Evolutionary conservation across 2,329 filamentous ascomycete species (phyloP).

Genomic region (Pestalotiopsis sp.): DNA sequence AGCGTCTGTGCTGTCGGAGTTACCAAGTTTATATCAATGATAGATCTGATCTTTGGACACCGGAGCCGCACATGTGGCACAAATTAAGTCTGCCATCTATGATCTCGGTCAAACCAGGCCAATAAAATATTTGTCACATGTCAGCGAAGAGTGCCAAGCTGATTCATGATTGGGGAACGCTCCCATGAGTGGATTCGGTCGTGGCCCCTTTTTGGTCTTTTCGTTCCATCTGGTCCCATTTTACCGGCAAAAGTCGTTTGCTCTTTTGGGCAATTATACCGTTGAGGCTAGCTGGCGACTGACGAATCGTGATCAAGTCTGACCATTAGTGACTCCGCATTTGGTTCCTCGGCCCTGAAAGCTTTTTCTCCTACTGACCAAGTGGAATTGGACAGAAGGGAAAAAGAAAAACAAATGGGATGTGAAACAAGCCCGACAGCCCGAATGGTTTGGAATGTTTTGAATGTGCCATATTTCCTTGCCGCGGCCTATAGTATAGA

Average conservation of each 20-base stretch:
- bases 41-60: too few relatives aligned
- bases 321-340: neutral
- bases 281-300: neutral
- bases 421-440: neutral
- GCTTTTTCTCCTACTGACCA: neutral
- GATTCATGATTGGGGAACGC: neutral
- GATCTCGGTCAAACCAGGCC: neutral
- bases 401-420: neutral
- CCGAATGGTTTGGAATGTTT: neutral
- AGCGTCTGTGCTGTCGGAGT: neutral
- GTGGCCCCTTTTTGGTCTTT: neutral
- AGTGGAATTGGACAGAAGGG: neutral
- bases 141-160: neutral
- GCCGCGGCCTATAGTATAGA: neutral
- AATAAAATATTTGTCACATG: neutral
- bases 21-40: too few relatives aligned
- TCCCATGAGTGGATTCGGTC: neutral
- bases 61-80: too few relatives aligned
- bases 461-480: neutral
- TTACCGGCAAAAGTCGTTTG: neutral
- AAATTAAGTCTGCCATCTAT: neutral
- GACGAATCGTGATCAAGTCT: neutral
- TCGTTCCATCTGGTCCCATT: neutral
- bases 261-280: neutral
- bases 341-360: neutral